Evolutionary conservation across 345 rosid genomes (phyloP).

Genomic region (Citrus trifoliata): DNA sequence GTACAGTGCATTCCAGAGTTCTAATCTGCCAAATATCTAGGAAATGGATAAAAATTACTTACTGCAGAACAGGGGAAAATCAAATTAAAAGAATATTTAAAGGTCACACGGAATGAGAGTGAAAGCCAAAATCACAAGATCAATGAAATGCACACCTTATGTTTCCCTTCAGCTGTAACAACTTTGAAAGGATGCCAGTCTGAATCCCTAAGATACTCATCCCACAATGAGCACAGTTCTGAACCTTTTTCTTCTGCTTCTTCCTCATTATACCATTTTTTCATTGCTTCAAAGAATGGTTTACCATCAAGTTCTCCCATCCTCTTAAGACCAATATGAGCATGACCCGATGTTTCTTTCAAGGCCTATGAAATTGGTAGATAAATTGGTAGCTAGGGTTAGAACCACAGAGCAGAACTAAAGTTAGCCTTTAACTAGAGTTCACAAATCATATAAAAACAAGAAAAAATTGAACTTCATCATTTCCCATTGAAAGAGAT

Average conservation of each 20-base stretch:
- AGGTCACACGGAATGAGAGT: too few relatives aligned
- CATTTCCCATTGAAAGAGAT: not conserved
- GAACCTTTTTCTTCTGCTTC: constrained; percentile 74
- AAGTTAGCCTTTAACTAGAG: not conserved
- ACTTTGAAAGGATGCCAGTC: constrained; percentile 91
- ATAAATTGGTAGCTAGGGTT: constrained; percentile 1
- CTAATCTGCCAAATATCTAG: not conserved
- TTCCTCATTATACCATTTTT: constrained; percentile 52
- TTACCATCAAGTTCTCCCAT: constrained; percentile 88
- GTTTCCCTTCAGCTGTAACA: constrained; percentile 45
- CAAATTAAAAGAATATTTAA: not conserved
- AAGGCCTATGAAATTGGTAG: constrained; percentile 42
- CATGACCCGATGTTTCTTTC: constrained; percentile 46
- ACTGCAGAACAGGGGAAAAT: not conserved
- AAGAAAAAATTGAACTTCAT: not conserved
- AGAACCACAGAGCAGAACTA: not conserved
- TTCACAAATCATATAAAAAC: not conserved
- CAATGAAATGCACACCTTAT: constrained; percentile 46
- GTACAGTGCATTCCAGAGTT: not conserved
- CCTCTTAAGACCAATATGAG: constrained; percentile 73
- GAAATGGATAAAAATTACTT: not conserved
- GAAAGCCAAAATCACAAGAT: not conserved
- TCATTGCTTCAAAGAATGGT: constrained; percentile 86
- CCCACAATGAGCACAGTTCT: constrained; percentile 85
- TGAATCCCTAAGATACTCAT: constrained; percentile 84